Percentiles rank a stretch among this genome's conserved stretches.
phyloP scores from a whole-genome alignment of 83 land plant genomes.

The Picea abies region DNA sequence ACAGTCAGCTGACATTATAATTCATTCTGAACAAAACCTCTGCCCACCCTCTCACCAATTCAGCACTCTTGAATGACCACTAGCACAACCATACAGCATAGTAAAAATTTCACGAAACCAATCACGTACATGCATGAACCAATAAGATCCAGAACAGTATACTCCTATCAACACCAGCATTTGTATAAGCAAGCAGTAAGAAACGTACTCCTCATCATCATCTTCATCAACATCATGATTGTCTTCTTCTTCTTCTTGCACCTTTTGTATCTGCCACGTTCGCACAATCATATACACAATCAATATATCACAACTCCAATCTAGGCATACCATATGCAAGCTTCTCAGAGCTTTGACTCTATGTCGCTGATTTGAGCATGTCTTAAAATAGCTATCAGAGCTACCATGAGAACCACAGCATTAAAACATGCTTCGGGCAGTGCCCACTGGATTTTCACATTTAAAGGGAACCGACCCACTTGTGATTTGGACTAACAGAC shows the following conservation, averaged over 20 bases:
- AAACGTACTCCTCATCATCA: constrained; percentile 1
- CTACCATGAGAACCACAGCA: too few relatives aligned
- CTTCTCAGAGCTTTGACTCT: too few relatives aligned
- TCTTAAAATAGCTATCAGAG: background rate
- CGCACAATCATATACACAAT: background rate
- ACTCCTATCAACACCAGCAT: background rate
- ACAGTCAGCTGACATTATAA: background rate
- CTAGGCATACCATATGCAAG: too few relatives aligned
- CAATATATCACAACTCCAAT: background rate
- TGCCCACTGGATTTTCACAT: too few relatives aligned
- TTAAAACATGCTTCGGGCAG: too few relatives aligned
- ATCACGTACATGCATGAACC: background rate
- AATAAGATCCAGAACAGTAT: background rate
- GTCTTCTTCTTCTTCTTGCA: too few relatives aligned
- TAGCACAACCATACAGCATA: too few relatives aligned
- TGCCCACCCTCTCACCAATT: background rate
- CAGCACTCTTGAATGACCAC: background rate
- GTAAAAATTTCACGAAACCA: background rate
- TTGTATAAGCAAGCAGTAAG: background rate
- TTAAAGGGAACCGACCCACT: background rate
- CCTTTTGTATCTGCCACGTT: constrained; percentile 10
- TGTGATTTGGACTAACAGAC: background rate
- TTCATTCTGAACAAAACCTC: background rate
- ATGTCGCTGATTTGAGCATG: background rate
- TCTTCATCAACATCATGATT: too few relatives aligned